Conservation (phyloP, 2,329 filamentous ascomycete species). For the Penicillium capsulatum region DNA sequence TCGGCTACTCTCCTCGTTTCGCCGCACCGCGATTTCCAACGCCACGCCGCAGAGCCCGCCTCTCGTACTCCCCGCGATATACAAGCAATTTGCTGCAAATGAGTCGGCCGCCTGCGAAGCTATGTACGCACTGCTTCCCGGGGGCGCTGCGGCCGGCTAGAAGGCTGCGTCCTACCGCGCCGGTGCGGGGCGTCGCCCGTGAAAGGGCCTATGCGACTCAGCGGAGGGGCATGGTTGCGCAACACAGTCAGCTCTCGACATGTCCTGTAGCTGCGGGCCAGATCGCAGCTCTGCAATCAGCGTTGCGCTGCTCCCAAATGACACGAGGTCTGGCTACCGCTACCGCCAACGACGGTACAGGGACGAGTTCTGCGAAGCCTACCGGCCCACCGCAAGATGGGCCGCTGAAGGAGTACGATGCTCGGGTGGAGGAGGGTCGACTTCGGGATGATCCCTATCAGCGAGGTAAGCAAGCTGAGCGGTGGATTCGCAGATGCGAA, state of each 20-base stretch:
- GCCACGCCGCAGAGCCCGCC: background rate
- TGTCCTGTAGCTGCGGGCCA: background rate
- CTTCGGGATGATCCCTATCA: constrained; percentile 88
- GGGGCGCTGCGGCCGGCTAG: constrained; percentile 23
- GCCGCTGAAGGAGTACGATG: constrained; percentile 84
- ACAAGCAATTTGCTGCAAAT: constrained; percentile 15
- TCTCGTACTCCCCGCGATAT: constrained; percentile 1
- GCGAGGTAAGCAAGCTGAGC: constrained; percentile 54
- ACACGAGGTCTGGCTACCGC: constrained; percentile 18
- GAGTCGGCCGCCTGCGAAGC: constrained; percentile 29
- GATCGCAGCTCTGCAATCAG: constrained; percentile 12
- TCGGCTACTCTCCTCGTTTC: constrained; percentile 18
- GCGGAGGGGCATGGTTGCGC: constrained; percentile 7
- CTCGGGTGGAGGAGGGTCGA: constrained; percentile 66
- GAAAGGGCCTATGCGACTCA: constrained; percentile 18
- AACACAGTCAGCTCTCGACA: background rate
- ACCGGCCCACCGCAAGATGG: constrained; percentile 45
- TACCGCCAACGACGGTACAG: no score
- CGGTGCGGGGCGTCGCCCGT: constrained; percentile 14
- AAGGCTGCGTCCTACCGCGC: constrained; percentile 15
- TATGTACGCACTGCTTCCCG: constrained; percentile 30
- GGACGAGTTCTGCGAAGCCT: no score
- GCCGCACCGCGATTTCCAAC: constrained; percentile 2
- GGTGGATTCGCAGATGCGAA: background rate
- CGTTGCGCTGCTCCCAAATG: constrained; percentile 16